A percentile compares a stretch with the other conserved stretches of the same genome.
phyloP scores from a whole-genome alignment of 2,329 filamentous ascomycete species.

The Neospermospora avenae region DNA sequence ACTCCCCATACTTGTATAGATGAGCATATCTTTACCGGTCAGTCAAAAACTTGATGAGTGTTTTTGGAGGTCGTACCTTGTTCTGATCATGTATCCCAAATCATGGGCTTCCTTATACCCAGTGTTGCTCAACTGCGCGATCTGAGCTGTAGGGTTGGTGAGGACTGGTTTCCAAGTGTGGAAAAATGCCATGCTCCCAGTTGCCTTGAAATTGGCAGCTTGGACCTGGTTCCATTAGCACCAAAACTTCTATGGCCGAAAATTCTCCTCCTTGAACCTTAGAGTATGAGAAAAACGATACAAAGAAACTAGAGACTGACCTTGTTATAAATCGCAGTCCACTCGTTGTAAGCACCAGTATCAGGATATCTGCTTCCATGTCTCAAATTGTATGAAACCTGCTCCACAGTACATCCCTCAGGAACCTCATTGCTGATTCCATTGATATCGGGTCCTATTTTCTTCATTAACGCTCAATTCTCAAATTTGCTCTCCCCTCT shows the following conservation, averaged over 20 bases:
- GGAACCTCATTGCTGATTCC: constrained; percentile 53
- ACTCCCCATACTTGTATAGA: constrained; percentile 43
- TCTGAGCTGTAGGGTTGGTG: constrained; percentile 51
- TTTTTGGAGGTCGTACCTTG: constrained; percentile 31
- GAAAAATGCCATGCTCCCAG: constrained; percentile 53
- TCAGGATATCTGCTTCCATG: constrained; percentile 65
- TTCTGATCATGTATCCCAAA: constrained; percentile 51
- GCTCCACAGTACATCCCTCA: constrained; percentile 54
- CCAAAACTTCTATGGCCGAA: neutral
- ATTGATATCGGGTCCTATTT: constrained; percentile 52
- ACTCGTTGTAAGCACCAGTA: constrained; percentile 54
- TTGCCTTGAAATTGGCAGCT: constrained; percentile 50
- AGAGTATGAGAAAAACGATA: neutral
- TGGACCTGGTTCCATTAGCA: constrained; percentile 43
- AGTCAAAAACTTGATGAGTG: neutral
- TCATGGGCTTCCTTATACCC: constrained; percentile 60
- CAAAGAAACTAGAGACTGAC: constrained; percentile 30
- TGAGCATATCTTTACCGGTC: constrained; percentile 39
- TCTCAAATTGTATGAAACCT: constrained; percentile 56
- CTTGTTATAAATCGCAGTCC: constrained; percentile 47
- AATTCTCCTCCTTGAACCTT: neutral
- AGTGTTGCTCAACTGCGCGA: constrained; percentile 56
- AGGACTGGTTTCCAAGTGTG: constrained; percentile 56
- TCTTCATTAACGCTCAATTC: neutral
- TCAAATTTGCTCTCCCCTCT: neutral